These are phyloP conservation scores for Kurtzmaniella fragi DNA, from an alignment of 805 yeast species.

Conservation along the genomic window DNA sequence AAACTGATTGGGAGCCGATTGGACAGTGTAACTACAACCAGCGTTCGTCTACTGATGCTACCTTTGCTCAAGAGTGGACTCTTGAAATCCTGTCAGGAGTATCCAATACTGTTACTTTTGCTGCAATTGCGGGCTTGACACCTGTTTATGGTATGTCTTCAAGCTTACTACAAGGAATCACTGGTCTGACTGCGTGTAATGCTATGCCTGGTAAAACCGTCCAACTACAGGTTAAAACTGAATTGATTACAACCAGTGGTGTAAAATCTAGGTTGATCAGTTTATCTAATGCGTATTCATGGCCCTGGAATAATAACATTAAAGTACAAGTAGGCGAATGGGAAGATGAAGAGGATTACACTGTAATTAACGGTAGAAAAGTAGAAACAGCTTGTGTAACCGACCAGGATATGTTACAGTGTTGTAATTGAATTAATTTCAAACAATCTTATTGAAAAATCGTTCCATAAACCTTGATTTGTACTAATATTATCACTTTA, in stretches of 20 bases:
- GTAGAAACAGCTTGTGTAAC: slow-evolving; percentile 13
- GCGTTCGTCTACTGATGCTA: slow-evolving; percentile 5
- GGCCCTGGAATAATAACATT: not conserved
- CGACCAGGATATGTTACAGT: slow-evolving; percentile 3
- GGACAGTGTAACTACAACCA: slow-evolving; percentile 8
- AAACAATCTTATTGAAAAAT: too few species aligned
- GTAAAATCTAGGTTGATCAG: slow-evolving; percentile 6
- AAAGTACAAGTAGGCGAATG: slow-evolving; percentile 8
- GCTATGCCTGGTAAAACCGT: slow-evolving; percentile 8
- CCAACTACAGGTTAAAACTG: slow-evolving; percentile 8
- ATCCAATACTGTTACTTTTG: slow-evolving; percentile 5
- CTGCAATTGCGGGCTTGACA: slow-evolving; percentile 6
- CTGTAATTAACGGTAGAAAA: slow-evolving; percentile 4
- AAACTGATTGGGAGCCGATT: slow-evolving; percentile 8
- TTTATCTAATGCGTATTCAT: slow-evolving; percentile 3
- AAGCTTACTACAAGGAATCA: not conserved
- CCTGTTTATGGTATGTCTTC: slow-evolving; percentile 4
- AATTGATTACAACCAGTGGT: slow-evolving; percentile 4
- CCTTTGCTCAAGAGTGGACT: slow-evolving; percentile 11
- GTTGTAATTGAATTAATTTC: too few species aligned
- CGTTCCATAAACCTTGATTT: too few species aligned
- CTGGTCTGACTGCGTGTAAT: slow-evolving; percentile 9
- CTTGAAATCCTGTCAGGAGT: slow-evolving; percentile 6
- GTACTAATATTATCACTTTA: too few species aligned
- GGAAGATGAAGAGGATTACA: slow-evolving; percentile 6